Percentiles rank a stretch among this genome's conserved stretches.
Evolutionary conservation across 306 rosid genomes (phyloP).

Genomic region (Boehmeria nivea): DNA sequence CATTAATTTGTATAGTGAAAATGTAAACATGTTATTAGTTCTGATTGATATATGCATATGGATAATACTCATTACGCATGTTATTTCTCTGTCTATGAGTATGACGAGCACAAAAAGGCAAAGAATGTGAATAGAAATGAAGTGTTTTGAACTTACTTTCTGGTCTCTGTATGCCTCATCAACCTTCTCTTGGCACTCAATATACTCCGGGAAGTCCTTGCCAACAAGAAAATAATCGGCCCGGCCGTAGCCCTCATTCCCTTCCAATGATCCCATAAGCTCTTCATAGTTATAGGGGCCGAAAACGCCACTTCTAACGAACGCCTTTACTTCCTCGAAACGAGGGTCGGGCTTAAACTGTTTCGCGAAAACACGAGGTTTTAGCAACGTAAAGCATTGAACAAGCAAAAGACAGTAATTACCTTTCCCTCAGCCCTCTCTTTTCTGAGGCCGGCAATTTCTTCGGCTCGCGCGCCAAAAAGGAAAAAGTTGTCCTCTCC

Average conservation of each 20-base stretch:
- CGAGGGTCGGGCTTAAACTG: slow-evolving; percentile 87
- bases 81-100: neutral
- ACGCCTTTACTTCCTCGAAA: slow-evolving; percentile 82
- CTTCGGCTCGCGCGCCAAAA: too few species aligned
- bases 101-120: neutral
- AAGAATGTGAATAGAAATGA: neutral
- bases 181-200: slow-evolving; percentile 84
- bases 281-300: slow-evolving; percentile 68
- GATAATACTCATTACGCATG: too few species aligned
- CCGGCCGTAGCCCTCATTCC: slow-evolving; percentile 82
- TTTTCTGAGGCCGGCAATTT: too few species aligned
- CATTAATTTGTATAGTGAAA: too few species aligned
- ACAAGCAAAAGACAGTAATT: too few species aligned
- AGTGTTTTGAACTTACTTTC: slow-evolving; percentile 38
- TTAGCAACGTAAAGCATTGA: too few species aligned
- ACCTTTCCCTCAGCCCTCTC: too few species aligned
- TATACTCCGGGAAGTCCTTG: slow-evolving; percentile 88
- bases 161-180: slow-evolving; percentile 75
- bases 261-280: slow-evolving; percentile 78
- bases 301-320: slow-evolving; percentile 72
- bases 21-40: too few species aligned
- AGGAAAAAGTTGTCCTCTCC: too few species aligned
- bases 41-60: too few species aligned
- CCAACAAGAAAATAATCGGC: slow-evolving; percentile 97
- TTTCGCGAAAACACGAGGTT: too few species aligned